phyloP scores from a whole-genome alignment of 805 yeast genomes.

The Ogataea allantospora region DNA sequence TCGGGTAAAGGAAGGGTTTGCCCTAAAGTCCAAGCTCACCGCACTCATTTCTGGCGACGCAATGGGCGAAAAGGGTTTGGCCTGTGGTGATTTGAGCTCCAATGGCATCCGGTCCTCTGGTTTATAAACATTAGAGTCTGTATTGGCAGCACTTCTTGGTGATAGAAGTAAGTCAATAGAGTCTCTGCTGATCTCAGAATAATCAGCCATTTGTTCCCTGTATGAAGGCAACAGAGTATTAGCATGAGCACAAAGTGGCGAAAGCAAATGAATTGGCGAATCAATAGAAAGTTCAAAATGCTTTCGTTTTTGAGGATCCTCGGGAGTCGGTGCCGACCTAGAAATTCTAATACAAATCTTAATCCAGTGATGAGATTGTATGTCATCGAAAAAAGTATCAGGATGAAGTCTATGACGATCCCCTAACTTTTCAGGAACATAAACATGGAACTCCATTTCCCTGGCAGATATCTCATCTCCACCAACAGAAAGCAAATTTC shows the following conservation, averaged over 20 bases:
- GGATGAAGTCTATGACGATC: slow-evolving; percentile 68
- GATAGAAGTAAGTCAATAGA: slow-evolving; percentile 29
- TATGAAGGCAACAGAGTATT: slow-evolving; percentile 77
- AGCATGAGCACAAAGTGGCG: slow-evolving; percentile 76
- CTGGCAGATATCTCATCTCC: slow-evolving; percentile 60
- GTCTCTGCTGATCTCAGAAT: slow-evolving; percentile 6
- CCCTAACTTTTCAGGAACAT: slow-evolving; percentile 68
- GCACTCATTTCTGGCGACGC: slow-evolving; percentile 33
- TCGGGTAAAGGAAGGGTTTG: slow-evolving; percentile 6
- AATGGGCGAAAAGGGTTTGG: slow-evolving; percentile 54
- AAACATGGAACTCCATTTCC: slow-evolving; percentile 84
- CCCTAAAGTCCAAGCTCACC: slow-evolving; percentile 28
- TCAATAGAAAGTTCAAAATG: slow-evolving; percentile 95
- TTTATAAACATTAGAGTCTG: slow-evolving; percentile 51
- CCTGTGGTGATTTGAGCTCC: slow-evolving; percentile 61
- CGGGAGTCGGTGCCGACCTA: slow-evolving; percentile 51
- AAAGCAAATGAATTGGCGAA: slow-evolving; percentile 84
- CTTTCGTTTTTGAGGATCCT: slow-evolving; percentile 56
- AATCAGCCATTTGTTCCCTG: slow-evolving; percentile 30
- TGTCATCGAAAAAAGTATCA: slow-evolving; percentile 74
- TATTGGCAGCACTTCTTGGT: slow-evolving; percentile 25
- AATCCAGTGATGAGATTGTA: slow-evolving; percentile 94
- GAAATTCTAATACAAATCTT: slow-evolving; percentile 83
- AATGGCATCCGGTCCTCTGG: slow-evolving; percentile 46
- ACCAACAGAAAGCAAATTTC: slow-evolving; percentile 45